Percentiles rank a stretch among this genome's conserved stretches.
Conservation (phyloP, 768 basidiomycete genomes). For the Mycena venus region DNA sequence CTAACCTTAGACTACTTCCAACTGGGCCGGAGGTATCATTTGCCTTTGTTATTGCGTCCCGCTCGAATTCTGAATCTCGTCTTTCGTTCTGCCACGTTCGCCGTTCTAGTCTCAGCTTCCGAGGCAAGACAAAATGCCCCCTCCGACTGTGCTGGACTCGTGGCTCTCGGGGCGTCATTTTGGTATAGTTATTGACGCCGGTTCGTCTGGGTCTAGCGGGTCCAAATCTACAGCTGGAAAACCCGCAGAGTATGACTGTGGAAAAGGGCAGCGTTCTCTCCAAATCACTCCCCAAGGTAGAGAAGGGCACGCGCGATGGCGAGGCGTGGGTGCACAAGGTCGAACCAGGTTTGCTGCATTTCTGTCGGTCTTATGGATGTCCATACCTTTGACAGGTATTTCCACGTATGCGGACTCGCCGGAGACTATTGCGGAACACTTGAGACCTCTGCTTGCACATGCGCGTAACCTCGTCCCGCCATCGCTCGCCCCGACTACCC, state of each 20-base stretch:
- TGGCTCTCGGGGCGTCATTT: constrained; percentile 88
- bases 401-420: constrained; percentile 84
- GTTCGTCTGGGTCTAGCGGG: constrained; percentile 95
- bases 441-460: constrained; percentile 87
- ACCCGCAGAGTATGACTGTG: constrained; percentile 71
- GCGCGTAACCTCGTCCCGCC: constrained; percentile 89
- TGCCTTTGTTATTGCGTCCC: background rate
- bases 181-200: constrained; percentile 97
- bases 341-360: constrained; percentile 85
- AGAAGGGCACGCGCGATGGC: constrained; percentile 87
- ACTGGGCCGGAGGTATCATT: background rate
- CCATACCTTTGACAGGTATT: constrained; percentile 68
- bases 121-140: constrained; percentile 67
- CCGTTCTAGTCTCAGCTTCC: background rate
- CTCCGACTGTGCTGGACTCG: constrained; percentile 75
- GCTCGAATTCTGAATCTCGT: background rate
- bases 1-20: too few relatives aligned
- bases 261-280: constrained; percentile 66
- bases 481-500: constrained; percentile 85
- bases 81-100: constrained; percentile 22
- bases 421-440: constrained; percentile 77
- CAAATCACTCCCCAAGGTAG: constrained; percentile 82
- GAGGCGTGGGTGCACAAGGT: constrained; percentile 93
- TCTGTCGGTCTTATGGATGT: constrained; percentile 23
- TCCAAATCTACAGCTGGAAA: constrained; percentile 98